A percentile compares a stretch with the other conserved stretches of the same genome.
Conservation (phyloP, 2,329 filamentous ascomycete species). For the Thyridium curvatum region DNA sequence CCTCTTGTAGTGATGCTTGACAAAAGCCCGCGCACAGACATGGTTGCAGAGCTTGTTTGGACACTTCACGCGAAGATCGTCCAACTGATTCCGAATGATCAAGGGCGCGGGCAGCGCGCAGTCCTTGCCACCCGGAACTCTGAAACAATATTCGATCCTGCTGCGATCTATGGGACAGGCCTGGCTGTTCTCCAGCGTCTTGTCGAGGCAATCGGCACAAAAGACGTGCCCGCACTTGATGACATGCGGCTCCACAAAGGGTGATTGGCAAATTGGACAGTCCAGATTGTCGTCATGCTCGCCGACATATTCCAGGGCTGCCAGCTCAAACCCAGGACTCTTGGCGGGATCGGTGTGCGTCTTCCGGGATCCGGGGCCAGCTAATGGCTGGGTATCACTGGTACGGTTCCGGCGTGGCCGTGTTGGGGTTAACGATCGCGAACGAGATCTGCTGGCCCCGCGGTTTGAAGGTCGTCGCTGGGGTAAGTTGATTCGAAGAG, state of each 20-base stretch:
- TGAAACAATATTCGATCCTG: slow-evolving; percentile 15
- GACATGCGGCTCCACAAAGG: slow-evolving; percentile 54
- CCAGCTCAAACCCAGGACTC: slow-evolving; percentile 21
- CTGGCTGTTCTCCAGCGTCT: slow-evolving; percentile 32
- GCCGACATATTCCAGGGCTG: slow-evolving; percentile 22
- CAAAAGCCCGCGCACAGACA: slow-evolving; percentile 43
- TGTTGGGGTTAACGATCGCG: background rate
- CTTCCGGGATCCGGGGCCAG: background rate
- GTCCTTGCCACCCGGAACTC: slow-evolving; percentile 24
- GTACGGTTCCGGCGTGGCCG: background rate
- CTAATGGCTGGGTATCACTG: background rate
- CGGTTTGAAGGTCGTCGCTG: background rate
- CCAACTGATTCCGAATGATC: slow-evolving; percentile 54
- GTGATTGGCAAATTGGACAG: slow-evolving; percentile 46
- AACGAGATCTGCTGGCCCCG: background rate
- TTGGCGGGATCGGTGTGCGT: background rate
- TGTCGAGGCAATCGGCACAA: slow-evolving; percentile 49
- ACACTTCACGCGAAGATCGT: slow-evolving; percentile 52
- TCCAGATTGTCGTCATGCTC: slow-evolving; percentile 25
- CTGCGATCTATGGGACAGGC: slow-evolving; percentile 55
- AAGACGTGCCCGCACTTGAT: slow-evolving; percentile 60
- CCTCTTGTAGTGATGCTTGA: slow-evolving; percentile 48
- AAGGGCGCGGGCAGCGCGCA: slow-evolving; percentile 24
- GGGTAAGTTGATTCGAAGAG: too few species aligned
- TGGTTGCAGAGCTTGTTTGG: slow-evolving; percentile 50